A percentile compares a stretch with the other conserved stretches of the same genome.
phyloP scores from a whole-genome alignment of 768 basidiomycete genomes.

The Albatrellus ellisii region DNA sequence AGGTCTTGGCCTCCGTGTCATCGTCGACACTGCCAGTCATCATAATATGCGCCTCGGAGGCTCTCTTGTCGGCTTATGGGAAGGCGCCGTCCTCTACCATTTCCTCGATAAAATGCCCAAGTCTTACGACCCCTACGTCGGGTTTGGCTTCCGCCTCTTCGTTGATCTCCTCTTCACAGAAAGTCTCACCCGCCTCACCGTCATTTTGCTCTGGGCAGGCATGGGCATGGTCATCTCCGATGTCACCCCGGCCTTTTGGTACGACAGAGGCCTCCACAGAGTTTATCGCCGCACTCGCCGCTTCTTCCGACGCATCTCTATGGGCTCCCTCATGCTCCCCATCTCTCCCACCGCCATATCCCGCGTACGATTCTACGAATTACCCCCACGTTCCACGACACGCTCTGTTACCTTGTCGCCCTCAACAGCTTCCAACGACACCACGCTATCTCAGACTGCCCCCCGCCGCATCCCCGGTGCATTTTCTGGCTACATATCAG shows the following conservation, averaged over 20 bases:
- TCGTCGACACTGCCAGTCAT: slow-evolving; percentile 39
- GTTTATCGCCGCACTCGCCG: slow-evolving; percentile 17
- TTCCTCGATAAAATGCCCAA: slow-evolving; percentile 53
- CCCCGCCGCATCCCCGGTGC: slow-evolving; percentile 7
- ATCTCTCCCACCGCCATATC: slow-evolving; percentile 14
- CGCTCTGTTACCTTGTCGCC: neutral
- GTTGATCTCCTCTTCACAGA: slow-evolving; percentile 60
- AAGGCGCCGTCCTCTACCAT: slow-evolving; percentile 62
- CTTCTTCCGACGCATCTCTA: slow-evolving; percentile 11
- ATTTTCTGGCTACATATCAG: slow-evolving; percentile 7
- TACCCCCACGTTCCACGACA: neutral
- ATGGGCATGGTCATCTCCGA: slow-evolving; percentile 42
- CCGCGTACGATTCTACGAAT: slow-evolving; percentile 12
- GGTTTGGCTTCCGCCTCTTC: slow-evolving; percentile 54
- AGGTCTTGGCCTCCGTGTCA: slow-evolving; percentile 51
- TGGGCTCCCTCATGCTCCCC: slow-evolving; percentile 12
- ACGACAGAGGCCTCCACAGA: slow-evolving; percentile 23
- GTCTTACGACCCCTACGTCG: slow-evolving; percentile 60
- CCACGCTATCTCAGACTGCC: neutral
- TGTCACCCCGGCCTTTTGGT: slow-evolving; percentile 32
- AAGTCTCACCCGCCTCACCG: slow-evolving; percentile 28
- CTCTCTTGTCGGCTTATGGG: slow-evolving; percentile 66
- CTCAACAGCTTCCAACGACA: neutral
- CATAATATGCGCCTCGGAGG: slow-evolving; percentile 40
- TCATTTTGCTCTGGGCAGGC: slow-evolving; percentile 40